These are phyloP conservation scores for Apostasia shenzhenica DNA, from an alignment of 106 monocot species.

Conservation along the genomic window DNA sequence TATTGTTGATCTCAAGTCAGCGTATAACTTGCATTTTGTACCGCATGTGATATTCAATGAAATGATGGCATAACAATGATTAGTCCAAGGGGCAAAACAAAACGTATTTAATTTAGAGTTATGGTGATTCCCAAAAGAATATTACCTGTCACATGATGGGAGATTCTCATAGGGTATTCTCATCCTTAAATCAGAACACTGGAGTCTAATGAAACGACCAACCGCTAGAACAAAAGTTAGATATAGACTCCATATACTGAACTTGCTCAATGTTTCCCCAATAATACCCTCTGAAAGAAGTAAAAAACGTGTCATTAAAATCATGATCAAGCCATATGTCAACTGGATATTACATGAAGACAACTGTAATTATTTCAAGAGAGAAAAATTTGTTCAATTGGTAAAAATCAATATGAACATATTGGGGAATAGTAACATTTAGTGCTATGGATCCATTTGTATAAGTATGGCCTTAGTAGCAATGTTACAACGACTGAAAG, in stretches of 20 bases:
- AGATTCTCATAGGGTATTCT: constrained; percentile 98
- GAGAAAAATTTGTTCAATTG: neutral
- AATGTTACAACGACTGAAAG: no score
- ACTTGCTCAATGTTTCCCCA: constrained; percentile 11
- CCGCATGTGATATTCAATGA: no score
- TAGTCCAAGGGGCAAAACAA: no score
- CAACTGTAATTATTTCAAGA: neutral
- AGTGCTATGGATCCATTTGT: no score
- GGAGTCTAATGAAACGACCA: constrained; percentile 39
- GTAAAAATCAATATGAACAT: neutral
- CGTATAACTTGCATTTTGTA: no score
- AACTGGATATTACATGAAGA: no score
- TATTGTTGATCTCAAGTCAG: no score
- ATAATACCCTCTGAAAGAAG: constrained; percentile 5
- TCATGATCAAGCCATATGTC: no score
- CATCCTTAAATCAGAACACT: constrained; percentile 95
- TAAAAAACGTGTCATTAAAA: neutral
- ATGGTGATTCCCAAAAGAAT: neutral
- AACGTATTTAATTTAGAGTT: no score
- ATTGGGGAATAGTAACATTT: no score
- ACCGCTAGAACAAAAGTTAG: constrained; percentile 11
- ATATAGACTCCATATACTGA: constrained; percentile 8
- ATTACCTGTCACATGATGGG: constrained; percentile 93
- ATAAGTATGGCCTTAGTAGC: no score
- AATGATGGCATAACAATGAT: no score